Evolutionary conservation across 768 basidiomycete species (phyloP).

Genomic region (Suillus variegatus): DNA sequence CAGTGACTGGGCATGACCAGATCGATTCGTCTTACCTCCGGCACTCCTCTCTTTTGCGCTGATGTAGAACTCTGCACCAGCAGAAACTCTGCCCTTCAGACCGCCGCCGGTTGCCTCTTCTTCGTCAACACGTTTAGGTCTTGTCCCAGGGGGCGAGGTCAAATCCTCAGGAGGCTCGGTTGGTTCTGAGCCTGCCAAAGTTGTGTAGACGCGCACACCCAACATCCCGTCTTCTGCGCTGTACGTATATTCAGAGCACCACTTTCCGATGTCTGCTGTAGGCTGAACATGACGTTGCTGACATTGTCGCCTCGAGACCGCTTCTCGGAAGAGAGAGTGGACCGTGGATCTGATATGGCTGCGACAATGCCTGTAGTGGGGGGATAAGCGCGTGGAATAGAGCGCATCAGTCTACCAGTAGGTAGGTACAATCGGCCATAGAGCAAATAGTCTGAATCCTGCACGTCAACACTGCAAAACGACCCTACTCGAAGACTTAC

Average conservation of each 20-base stretch:
- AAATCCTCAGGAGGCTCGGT: slow-evolving; percentile 38
- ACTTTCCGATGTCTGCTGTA: slow-evolving; percentile 94
- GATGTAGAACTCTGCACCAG: slow-evolving; percentile 92
- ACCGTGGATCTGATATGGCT: slow-evolving; percentile 81
- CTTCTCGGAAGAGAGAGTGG: slow-evolving; percentile 43
- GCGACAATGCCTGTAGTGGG: slow-evolving; percentile 81
- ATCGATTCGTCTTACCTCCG: slow-evolving; percentile 61
- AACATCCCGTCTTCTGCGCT: slow-evolving; percentile 95
- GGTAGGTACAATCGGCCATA: slow-evolving; percentile 93
- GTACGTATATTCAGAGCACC: slow-evolving; percentile 93
- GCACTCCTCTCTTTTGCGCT: slow-evolving; percentile 92
- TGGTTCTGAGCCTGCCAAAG: slow-evolving; percentile 69
- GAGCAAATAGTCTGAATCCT: slow-evolving; percentile 78
- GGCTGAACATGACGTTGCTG: slow-evolving; percentile 76
- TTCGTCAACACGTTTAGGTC: slow-evolving; percentile 85
- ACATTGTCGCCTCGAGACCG: slow-evolving; percentile 45
- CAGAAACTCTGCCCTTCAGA: slow-evolving; percentile 84
- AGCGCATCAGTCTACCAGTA: slow-evolving; percentile 87
- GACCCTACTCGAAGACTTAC: slow-evolving; percentile 41
- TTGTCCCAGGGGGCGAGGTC: slow-evolving; percentile 26
- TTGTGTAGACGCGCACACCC: slow-evolving; percentile 88
- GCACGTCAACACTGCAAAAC: slow-evolving; percentile 22
- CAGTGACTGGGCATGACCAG: slow-evolving; percentile 6
- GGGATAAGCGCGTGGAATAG: slow-evolving; percentile 78
- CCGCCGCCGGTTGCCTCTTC: slow-evolving; percentile 94